phyloP scores from a whole-genome alignment of 805 yeast species.

The Wickerhamia fluorescens region DNA sequence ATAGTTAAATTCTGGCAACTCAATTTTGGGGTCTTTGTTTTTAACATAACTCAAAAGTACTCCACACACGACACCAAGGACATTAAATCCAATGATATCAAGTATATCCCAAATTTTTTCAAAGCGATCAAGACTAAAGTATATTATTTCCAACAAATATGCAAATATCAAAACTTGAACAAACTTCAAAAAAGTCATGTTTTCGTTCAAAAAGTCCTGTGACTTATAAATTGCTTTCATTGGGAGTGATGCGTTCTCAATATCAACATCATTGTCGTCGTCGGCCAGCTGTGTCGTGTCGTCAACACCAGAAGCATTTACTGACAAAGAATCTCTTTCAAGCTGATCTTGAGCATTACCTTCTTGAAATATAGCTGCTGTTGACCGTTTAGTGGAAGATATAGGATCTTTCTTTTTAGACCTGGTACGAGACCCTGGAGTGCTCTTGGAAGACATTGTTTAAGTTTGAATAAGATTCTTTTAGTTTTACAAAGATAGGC shows the following conservation, averaged over 20 bases:
- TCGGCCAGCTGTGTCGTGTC: too few species aligned
- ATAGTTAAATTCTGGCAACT: constrained; percentile 32
- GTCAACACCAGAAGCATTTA: background rate
- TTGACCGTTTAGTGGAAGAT: background rate
- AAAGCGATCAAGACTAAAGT: constrained; percentile 12
- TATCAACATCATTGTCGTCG: constrained; percentile 7
- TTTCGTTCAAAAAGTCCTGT: constrained; percentile 34
- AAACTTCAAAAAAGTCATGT: constrained; percentile 22
- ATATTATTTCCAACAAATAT: constrained; percentile 25
- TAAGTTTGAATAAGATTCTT: too few species aligned
- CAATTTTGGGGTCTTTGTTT: constrained; percentile 12
- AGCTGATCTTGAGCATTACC: background rate
- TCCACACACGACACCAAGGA: constrained; percentile 25
- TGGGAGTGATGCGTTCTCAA: constrained; percentile 4
- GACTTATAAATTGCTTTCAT: constrained; percentile 15
- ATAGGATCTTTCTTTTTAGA: background rate
- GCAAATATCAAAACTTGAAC: constrained; percentile 24
- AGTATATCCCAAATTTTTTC: constrained; percentile 12
- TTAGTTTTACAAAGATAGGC: too few species aligned
- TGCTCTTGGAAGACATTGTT: too few species aligned
- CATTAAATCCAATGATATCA: constrained; percentile 25
- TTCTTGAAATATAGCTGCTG: constrained; percentile 2
- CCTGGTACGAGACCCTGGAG: constrained; percentile 7
- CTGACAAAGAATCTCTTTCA: too few species aligned
- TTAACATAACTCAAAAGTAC: constrained; percentile 17